Conservation (phyloP, 2,329 filamentous ascomycete species). For the Cadophora sp. region DNA sequence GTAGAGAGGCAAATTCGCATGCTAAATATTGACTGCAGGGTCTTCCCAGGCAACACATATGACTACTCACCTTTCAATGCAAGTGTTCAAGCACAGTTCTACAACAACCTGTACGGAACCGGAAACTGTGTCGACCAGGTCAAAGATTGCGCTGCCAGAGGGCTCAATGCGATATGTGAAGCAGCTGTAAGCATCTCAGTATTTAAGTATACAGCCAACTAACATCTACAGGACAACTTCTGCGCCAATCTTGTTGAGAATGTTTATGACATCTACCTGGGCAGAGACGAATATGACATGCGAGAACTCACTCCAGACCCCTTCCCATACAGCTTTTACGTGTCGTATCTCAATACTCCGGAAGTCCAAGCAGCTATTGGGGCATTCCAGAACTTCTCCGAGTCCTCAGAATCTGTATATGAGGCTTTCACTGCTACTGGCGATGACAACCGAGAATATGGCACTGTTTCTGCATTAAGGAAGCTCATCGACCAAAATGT, state of each 20-base stretch:
- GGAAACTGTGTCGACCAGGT: conserved; percentile 66
- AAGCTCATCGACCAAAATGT: conserved; percentile 67
- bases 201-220: not conserved
- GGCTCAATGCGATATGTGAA: conserved; percentile 57
- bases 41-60: conserved; percentile 60
- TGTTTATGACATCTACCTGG: conserved; percentile 57
- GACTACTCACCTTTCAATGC: conserved; percentile 59
- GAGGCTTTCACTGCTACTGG: conserved; percentile 54
- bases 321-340: conserved; percentile 62
- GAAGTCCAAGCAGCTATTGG: conserved; percentile 63
- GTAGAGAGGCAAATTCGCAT: not conserved
- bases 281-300: conserved; percentile 66
- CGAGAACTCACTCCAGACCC: conserved; percentile 61
- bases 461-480: conserved; percentile 57
- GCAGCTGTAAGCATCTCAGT: conserved; percentile 45
- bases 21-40: conserved; percentile 9
- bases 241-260: conserved; percentile 60
- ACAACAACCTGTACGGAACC: conserved; percentile 64
- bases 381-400: conserved; percentile 63
- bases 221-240: conserved; percentile 53
- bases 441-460: conserved; percentile 56
- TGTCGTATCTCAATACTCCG: conserved; percentile 63
- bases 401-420: conserved; percentile 51
- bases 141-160: conserved; percentile 59
- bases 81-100: conserved; percentile 56